These are phyloP conservation scores for Candida neerlandica DNA, from an alignment of 1,139 yeast genomes.

Conservation along the genomic window DNA sequence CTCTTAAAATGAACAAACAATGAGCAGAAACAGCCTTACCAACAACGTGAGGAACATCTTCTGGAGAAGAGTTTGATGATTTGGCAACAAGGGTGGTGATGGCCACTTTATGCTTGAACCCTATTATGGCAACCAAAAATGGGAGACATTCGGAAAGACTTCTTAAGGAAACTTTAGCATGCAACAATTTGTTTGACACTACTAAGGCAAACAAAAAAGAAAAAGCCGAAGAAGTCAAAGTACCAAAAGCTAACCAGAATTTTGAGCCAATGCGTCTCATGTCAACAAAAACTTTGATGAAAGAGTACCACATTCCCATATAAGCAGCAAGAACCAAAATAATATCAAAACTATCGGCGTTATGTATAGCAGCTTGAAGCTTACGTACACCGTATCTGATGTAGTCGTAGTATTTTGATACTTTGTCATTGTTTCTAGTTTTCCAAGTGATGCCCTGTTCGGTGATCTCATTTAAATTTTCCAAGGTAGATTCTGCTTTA, in stretches of 20 bases:
- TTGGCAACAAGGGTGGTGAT: conserved; percentile 67
- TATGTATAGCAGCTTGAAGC: conserved; percentile 56
- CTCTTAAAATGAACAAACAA: conserved; percentile 74
- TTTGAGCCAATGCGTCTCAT: conserved; percentile 83
- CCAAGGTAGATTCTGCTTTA: conserved; percentile 35
- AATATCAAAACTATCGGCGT: conserved; percentile 88
- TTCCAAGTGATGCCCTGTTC: conserved; percentile 60
- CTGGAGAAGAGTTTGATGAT: conserved; percentile 36
- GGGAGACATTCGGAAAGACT: conserved; percentile 92
- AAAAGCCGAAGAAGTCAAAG: conserved; percentile 77
- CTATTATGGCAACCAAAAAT: conserved; percentile 88
- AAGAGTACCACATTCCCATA: conserved; percentile 86
- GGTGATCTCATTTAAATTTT: conserved; percentile 32
- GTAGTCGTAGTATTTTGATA: conserved; percentile 69
- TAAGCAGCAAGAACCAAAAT: conserved; percentile 81
- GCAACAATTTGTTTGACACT: conserved; percentile 60
- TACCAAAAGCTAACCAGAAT: conserved; percentile 87
- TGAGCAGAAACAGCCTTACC: conserved; percentile 65
- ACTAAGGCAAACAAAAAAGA: conserved; percentile 83
- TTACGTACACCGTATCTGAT: conserved; percentile 47
- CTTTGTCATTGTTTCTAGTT: conserved; percentile 63
- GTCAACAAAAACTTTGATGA: conserved; percentile 74
- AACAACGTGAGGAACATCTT: conserved; percentile 50
- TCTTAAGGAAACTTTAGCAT: conserved; percentile 64
- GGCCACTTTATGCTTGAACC: conserved; percentile 85